Evolutionary conservation across 768 basidiomycete genomes (phyloP).

Genomic region (Russula foetens): DNA sequence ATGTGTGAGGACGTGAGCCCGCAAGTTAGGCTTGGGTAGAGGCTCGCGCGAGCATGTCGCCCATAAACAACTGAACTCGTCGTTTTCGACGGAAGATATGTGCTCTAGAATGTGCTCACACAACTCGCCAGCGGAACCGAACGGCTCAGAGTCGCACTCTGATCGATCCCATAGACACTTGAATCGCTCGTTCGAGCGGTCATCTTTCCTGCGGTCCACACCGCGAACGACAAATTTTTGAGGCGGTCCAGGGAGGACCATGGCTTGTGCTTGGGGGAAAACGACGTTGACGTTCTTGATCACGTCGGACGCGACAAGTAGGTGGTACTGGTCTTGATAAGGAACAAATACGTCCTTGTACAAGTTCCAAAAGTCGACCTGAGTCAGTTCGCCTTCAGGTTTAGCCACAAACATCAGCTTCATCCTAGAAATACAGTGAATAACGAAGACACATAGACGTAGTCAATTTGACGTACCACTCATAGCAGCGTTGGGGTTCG

Average conservation of each 20-base stretch:
- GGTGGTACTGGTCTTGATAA: constrained; percentile 44
- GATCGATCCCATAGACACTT: constrained; percentile 72
- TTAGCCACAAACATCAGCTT: constrained; percentile 75
- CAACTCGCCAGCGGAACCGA: constrained; percentile 50
- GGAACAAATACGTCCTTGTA: constrained; percentile 80
- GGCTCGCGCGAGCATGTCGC: constrained; percentile 47
- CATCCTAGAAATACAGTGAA: constrained; percentile 51
- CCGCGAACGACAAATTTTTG: constrained; percentile 86
- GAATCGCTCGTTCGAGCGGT: constrained; percentile 50
- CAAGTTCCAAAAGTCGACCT: constrained; percentile 92
- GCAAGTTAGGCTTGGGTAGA: constrained; percentile 44
- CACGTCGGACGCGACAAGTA: constrained; percentile 83
- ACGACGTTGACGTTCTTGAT: constrained; percentile 88
- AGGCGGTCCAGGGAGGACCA: constrained; percentile 66
- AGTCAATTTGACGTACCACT: constrained; percentile 48
- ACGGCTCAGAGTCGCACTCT: constrained; percentile 41
- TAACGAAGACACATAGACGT: neutral
- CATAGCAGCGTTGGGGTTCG: constrained; percentile 76
- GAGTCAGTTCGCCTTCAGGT: constrained; percentile 74
- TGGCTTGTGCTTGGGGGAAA: constrained; percentile 80
- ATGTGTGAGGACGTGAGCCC: constrained; percentile 70
- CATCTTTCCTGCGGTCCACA: constrained; percentile 60
- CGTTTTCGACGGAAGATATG: constrained; percentile 36
- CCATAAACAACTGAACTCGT: constrained; percentile 61
- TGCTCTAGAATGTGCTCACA: constrained; percentile 59